Evolutionary conservation across 2,329 filamentous ascomycete genomes (phyloP).

Genomic region (Claviceps humidiphila): DNA sequence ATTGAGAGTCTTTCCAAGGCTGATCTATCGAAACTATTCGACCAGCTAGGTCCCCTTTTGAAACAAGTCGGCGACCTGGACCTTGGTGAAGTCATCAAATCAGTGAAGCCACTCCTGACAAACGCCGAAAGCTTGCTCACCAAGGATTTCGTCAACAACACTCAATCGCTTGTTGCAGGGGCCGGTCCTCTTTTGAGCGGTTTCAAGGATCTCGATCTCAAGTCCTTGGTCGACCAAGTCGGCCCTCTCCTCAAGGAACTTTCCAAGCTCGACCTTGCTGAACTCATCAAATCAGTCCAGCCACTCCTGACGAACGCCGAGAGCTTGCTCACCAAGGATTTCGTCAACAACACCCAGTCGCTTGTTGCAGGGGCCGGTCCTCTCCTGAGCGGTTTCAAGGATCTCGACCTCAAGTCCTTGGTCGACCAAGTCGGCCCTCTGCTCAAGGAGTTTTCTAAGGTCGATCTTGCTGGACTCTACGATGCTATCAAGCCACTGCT

Average conservation of each 20-base stretch:
- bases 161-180: slow-evolving; percentile 5
- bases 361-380: slow-evolving; percentile 14
- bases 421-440: slow-evolving; percentile 15
- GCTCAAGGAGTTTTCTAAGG: slow-evolving; percentile 9
- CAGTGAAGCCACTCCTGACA: neutral
- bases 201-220: slow-evolving; percentile 18
- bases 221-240: slow-evolving; percentile 7
- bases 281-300: slow-evolving; percentile 4
- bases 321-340: slow-evolving; percentile 6
- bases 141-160: slow-evolving; percentile 12
- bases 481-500: no score
- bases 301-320: slow-evolving; percentile 9
- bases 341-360: slow-evolving; percentile 10
- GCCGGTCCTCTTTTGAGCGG: slow-evolving; percentile 21
- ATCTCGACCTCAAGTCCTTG: slow-evolving; percentile 12
- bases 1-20: slow-evolving; percentile 6
- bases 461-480: slow-evolving; percentile 1
- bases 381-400: slow-evolving; percentile 21
- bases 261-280: slow-evolving; percentile 3
- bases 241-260: slow-evolving; percentile 17
- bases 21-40: slow-evolving; percentile 2
- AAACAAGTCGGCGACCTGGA: slow-evolving; percentile 4
- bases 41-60: slow-evolving; percentile 4
- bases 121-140: slow-evolving; percentile 4
- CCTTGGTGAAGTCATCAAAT: neutral